phyloP scores from a whole-genome alignment of 2,329 filamentous ascomycete species.

The Dactylellina leptospora region DNA sequence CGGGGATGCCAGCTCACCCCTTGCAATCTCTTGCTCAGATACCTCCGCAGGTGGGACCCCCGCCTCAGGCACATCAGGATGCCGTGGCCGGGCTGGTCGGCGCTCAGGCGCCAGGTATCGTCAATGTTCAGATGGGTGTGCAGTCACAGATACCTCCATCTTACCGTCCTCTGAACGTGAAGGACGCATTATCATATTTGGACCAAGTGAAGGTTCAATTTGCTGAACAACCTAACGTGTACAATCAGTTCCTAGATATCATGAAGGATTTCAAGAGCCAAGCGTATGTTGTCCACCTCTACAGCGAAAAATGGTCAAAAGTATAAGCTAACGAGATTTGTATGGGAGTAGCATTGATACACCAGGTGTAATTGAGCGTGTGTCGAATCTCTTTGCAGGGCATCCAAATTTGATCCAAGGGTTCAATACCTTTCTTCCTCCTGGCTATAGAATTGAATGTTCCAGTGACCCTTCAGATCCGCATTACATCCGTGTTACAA shows the following conservation, averaged over 20 bases:
- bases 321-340: too few species aligned
- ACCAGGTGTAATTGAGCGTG: constrained; percentile 93
- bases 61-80: constrained; percentile 40
- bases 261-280: constrained; percentile 99
- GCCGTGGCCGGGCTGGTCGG: constrained; percentile 32
- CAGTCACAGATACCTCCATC: constrained; percentile 53
- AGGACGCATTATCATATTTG: constrained; percentile 90
- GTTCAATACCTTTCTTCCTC: constrained; percentile 96
- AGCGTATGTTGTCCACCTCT: constrained; percentile 68
- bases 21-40: constrained; percentile 30
- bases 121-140: constrained; percentile 28
- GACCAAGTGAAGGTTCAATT: constrained; percentile 99
- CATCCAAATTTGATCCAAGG: constrained; percentile 96
- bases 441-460: constrained; percentile 95
- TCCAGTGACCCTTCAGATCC: constrained; percentile 57
- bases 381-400: constrained; percentile 93
- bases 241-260: constrained; percentile 95
- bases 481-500: constrained; percentile 82
- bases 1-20: constrained; percentile 34
- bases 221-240: constrained; percentile 94
- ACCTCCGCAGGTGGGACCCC: constrained; percentile 18
- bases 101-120: constrained; percentile 30
- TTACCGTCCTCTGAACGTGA: constrained; percentile 61
- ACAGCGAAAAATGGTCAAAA: constrained; percentile 36
- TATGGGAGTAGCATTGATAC: constrained; percentile 91